phyloP scores from a whole-genome alignment of 352 stramenopile genomes.

The Phytophthora vignae region DNA sequence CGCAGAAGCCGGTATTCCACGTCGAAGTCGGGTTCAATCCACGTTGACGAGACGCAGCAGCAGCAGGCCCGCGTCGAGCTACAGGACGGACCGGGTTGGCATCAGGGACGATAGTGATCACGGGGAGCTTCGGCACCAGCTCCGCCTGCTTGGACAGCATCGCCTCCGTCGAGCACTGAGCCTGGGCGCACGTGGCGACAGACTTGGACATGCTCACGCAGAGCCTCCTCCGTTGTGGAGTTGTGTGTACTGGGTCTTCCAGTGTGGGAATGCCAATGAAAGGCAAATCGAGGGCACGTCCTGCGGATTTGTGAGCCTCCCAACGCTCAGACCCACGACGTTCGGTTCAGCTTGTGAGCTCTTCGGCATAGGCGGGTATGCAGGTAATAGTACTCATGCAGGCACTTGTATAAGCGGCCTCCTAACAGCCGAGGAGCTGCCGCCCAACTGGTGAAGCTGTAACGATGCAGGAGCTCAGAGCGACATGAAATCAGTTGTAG shows the following conservation, averaged over 20 bases:
- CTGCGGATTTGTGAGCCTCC: conserved; percentile 17
- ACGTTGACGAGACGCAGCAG: conserved; percentile 14
- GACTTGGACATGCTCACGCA: conserved; percentile 15
- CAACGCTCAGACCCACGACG: conserved; percentile 3
- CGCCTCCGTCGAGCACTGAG: conserved; percentile 2
- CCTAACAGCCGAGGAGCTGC: conserved; percentile 3
- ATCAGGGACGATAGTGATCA: conserved; percentile 31
- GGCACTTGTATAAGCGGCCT: not conserved
- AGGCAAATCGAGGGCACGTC: conserved; percentile 33
- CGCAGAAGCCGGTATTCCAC: conserved; percentile 40
- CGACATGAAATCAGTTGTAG: conserved; percentile 1
- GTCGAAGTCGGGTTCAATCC: conserved; percentile 13
- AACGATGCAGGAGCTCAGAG: conserved; percentile 6
- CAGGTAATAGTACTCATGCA: conserved; percentile 7
- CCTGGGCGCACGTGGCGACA: conserved; percentile 4
- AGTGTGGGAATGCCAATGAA: conserved; percentile 32
- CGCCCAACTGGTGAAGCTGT: conserved; percentile 13
- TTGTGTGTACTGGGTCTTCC: conserved; percentile 18
- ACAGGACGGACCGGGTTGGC: conserved; percentile 16
- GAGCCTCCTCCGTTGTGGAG: conserved; percentile 19
- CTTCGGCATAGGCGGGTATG: conserved; percentile 7
- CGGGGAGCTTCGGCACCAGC: conserved; percentile 14
- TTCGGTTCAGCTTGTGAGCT: conserved; percentile 19
- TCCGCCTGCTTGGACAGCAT: conserved; percentile 13
- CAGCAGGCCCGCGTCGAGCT: conserved; percentile 2